phyloP scores from a whole-genome alignment of 305 asterid species.

The Fraxinus floribunda region DNA sequence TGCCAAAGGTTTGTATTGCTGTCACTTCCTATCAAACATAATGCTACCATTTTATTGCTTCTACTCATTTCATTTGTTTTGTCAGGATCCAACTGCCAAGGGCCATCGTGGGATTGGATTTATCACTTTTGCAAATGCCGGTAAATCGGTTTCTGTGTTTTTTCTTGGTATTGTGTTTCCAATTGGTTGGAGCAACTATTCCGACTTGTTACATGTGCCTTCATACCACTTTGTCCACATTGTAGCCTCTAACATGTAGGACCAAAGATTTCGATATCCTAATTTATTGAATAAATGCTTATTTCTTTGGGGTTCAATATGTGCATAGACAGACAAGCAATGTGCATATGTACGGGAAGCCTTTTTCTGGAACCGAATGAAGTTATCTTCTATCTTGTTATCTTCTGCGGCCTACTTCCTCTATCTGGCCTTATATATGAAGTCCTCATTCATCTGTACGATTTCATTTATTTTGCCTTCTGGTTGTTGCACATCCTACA shows the following conservation, averaged over 20 bases:
- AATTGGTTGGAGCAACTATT: conserved; percentile 8
- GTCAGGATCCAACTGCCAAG: conserved; percentile 81
- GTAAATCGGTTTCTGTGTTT: conserved; percentile 34
- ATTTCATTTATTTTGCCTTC: not conserved
- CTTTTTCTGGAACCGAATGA: not conserved
- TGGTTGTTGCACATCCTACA: not conserved
- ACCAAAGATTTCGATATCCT: not conserved
- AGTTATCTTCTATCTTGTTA: not conserved
- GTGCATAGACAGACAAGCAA: not conserved
- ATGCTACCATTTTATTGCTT: not conserved
- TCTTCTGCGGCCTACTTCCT: not conserved
- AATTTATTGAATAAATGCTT: not conserved
- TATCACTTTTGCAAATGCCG: conserved; percentile 80
- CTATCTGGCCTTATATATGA: not conserved
- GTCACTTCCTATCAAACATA: not conserved
- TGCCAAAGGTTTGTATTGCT: conserved; percentile 79
- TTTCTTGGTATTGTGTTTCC: conserved; percentile 4
- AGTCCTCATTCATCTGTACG: not conserved
- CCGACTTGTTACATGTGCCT: not conserved
- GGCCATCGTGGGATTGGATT: conserved; percentile 99
- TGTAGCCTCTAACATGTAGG: not conserved
- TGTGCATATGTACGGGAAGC: not conserved
- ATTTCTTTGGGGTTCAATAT: not conserved
- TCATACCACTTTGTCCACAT: not conserved
- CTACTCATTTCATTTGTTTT: conserved; percentile 21